Percentiles rank a stretch among this genome's conserved stretches.
These are phyloP conservation scores for Apiotrichum mycotoxinovorans DNA, from an alignment of 1,284 basidiomycete species.

Conservation along the genomic window DNA sequence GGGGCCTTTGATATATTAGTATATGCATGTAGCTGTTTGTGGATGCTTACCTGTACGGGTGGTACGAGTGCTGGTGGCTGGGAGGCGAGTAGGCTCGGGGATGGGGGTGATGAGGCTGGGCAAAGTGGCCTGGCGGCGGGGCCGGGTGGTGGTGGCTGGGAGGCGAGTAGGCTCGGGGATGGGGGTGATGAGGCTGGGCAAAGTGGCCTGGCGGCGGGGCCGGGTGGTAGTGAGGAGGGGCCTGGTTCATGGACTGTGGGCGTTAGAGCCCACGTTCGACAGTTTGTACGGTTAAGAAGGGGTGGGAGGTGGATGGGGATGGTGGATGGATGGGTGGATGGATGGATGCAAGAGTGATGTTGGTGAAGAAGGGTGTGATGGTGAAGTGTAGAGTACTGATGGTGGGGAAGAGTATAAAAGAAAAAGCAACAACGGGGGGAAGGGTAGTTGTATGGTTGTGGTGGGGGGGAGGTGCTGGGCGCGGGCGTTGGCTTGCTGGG, in stretches of 20 bases:
- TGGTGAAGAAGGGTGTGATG: not conserved
- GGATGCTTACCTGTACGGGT: conserved; percentile 6
- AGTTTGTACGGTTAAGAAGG: not conserved
- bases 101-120: not conserved
- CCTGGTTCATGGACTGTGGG: conserved; percentile 14
- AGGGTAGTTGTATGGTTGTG: not conserved
- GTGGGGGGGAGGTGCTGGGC: not conserved
- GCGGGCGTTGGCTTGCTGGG: not conserved
- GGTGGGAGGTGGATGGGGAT: conserved; percentile 5
- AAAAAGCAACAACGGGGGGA: not conserved
- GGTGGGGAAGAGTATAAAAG: not conserved
- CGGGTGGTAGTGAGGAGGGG: not conserved
- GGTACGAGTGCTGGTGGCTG: conserved; percentile 6
- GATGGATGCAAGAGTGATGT: not conserved
- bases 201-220: not conserved
- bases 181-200: not conserved
- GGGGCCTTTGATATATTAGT: not conserved
- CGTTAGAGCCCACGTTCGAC: conserved; percentile 13
- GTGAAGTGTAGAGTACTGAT: not conserved
- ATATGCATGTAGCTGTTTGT: conserved; percentile 2
- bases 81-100: not conserved
- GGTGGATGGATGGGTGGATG: conserved; percentile 1
- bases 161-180: not conserved
- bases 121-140: not conserved
- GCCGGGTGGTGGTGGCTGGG: conserved; percentile 3